Percentiles rank a stretch among this genome's conserved stretches.
Evolutionary conservation across 2,329 filamentous ascomycete species (phyloP).

Genomic region (Arthrobotrys sinensis): DNA sequence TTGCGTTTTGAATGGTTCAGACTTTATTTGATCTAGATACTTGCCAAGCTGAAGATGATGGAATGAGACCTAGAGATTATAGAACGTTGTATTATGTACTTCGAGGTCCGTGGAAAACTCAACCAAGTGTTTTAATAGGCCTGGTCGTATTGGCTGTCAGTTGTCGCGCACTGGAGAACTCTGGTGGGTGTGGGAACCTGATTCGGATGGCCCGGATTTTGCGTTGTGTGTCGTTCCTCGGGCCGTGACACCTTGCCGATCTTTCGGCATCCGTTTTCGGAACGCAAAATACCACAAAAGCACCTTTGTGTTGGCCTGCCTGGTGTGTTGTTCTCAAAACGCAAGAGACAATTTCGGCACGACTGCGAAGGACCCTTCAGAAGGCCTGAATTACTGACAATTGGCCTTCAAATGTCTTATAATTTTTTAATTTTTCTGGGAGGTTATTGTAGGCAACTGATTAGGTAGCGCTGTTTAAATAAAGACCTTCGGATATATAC

Average conservation of each 20-base stretch:
- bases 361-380: too few species aligned
- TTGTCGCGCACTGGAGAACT: neutral
- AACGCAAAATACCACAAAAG: slow-evolving; percentile 44
- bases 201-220: slow-evolving; percentile 21
- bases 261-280: slow-evolving; percentile 52
- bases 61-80: too few species aligned
- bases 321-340: neutral
- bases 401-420: too few species aligned
- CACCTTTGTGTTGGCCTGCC: slow-evolving; percentile 7
- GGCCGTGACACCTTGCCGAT: slow-evolving; percentile 32
- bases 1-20: neutral
- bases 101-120: neutral
- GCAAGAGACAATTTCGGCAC: too few species aligned
- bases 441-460: too few species aligned
- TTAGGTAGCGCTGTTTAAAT: too few species aligned
- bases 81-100: neutral
- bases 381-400: too few species aligned
- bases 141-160: neutral
- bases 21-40: too few species aligned
- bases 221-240: slow-evolving; percentile 54
- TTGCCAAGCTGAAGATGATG: too few species aligned
- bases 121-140: neutral
- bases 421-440: too few species aligned
- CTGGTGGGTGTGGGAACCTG: neutral
- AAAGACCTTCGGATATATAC: too few species aligned